Evolutionary conservation across 768 basidiomycete genomes (phyloP).

Genomic region (Hygrophorus pudorinus): DNA sequence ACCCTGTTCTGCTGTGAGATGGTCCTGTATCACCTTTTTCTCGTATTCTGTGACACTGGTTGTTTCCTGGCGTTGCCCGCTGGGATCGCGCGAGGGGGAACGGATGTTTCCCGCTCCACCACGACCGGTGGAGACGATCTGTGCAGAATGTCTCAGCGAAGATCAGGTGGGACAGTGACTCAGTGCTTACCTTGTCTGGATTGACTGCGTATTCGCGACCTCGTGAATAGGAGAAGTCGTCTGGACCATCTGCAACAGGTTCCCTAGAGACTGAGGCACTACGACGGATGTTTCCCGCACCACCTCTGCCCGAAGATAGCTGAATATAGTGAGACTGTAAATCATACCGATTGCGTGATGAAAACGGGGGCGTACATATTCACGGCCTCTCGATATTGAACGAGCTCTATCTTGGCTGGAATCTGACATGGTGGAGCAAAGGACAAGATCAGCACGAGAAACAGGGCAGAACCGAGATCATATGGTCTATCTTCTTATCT

Average conservation of each 20-base stretch:
- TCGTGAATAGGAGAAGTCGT: slow-evolving; percentile 46
- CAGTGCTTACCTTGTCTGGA: slow-evolving; percentile 10
- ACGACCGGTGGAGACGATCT: slow-evolving; percentile 54
- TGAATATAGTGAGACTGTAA: slow-evolving; percentile 11
- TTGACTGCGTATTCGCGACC: slow-evolving; percentile 46
- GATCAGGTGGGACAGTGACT: slow-evolving; percentile 1
- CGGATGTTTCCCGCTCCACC: slow-evolving; percentile 84
- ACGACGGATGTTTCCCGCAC: slow-evolving; percentile 54
- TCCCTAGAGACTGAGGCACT: slow-evolving; percentile 37
- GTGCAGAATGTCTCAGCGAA: slow-evolving; percentile 4
- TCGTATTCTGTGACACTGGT: slow-evolving; percentile 21
- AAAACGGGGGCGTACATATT: not conserved
- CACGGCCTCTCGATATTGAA: not conserved
- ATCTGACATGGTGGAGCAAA: slow-evolving; percentile 1
- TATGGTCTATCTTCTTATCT: not conserved
- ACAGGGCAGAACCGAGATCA: not conserved
- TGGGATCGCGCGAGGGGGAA: slow-evolving; percentile 55
- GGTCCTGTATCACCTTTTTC: slow-evolving; percentile 28
- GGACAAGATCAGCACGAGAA: not conserved
- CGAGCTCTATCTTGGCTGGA: not conserved
- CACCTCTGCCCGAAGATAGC: slow-evolving; percentile 59
- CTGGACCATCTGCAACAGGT: slow-evolving; percentile 33
- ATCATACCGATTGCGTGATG: not conserved
- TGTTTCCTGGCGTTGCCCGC: slow-evolving; percentile 15
- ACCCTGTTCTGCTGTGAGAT: slow-evolving; percentile 20